These are phyloP conservation scores for Thuja plicata DNA, from an alignment of 83 land plant species.

Conservation along the genomic window DNA sequence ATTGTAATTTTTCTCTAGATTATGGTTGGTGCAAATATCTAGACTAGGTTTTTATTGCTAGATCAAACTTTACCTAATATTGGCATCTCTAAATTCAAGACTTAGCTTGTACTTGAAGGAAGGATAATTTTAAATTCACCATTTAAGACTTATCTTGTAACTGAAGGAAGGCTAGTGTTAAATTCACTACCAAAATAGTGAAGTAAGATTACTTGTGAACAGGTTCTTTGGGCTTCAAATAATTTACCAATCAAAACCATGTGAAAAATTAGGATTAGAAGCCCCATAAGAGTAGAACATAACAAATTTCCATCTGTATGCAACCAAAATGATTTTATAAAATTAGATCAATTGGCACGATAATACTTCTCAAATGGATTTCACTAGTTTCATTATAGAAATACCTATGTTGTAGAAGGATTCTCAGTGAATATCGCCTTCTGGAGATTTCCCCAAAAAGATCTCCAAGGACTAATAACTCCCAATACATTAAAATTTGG, in stretches of 20 bases:
- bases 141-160: too few species aligned
- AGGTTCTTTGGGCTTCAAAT: conserved; percentile 78
- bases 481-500: conserved; percentile 88
- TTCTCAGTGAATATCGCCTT: too few species aligned
- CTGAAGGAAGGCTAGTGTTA: neutral
- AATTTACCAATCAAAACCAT: conserved; percentile 96
- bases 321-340: neutral
- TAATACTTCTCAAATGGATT: neutral
- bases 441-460: conserved; percentile 43
- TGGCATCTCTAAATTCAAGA: neutral
- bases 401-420: too few species aligned
- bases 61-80: neutral
- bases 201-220: conserved; percentile 55
- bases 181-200: neutral
- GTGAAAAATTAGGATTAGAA: conserved; percentile 83
- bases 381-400: too few species aligned
- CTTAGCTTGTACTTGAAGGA: too few species aligned
- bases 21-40: too few species aligned
- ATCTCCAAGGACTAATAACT: conserved; percentile 87
- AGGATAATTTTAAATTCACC: too few species aligned
- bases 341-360: neutral
- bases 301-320: conserved; percentile 95
- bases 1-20: too few species aligned
- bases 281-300: conserved; percentile 91
- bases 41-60: too few species aligned